A percentile compares a stretch with the other conserved stretches of the same genome.
These are phyloP conservation scores for Solanum raphanifolium DNA, from an alignment of 257 asterid species.

Conservation along the genomic window DNA sequence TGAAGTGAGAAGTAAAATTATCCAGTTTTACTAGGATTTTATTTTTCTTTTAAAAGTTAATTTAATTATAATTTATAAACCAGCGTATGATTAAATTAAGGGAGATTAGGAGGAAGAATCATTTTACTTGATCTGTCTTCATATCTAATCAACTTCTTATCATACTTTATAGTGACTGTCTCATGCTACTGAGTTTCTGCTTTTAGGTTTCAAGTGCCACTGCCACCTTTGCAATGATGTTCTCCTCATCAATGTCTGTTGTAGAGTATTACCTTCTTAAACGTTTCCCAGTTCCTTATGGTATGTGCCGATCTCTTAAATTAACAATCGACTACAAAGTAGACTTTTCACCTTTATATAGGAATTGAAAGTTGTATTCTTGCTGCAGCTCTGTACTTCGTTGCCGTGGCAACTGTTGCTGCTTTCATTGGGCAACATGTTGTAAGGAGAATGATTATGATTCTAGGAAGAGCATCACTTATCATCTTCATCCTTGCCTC, in stretches of 20 bases:
- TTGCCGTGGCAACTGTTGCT: conserved; percentile 65
- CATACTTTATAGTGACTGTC: neutral
- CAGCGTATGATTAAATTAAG: neutral
- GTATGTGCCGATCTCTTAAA: conserved; percentile 23
- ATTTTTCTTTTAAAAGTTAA: neutral
- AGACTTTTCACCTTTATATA: neutral
- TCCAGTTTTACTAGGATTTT: neutral
- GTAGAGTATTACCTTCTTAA: conserved; percentile 86
- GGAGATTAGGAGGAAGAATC: neutral
- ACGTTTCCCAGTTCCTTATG: conserved; percentile 93
- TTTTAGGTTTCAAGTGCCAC: conserved; percentile 96
- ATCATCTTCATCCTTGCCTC: conserved; percentile 81
- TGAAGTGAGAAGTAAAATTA: neutral
- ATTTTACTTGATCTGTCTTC: neutral
- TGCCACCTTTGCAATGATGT: conserved; percentile 96
- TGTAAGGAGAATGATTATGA: conserved; percentile 52
- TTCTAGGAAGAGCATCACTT: conserved; percentile 84
- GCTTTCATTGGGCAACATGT: conserved; percentile 83
- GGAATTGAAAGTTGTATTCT: neutral
- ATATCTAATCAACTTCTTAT: neutral
- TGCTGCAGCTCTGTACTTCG: conserved; percentile 61
- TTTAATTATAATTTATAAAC: neutral
- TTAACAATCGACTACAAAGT: neutral
- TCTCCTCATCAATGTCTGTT: conserved; percentile 98
- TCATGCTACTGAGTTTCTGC: neutral